Base-by-base conservation (phyloP, 2,329 filamentous ascomycete species). In the Hortaea werneckii region DNA sequence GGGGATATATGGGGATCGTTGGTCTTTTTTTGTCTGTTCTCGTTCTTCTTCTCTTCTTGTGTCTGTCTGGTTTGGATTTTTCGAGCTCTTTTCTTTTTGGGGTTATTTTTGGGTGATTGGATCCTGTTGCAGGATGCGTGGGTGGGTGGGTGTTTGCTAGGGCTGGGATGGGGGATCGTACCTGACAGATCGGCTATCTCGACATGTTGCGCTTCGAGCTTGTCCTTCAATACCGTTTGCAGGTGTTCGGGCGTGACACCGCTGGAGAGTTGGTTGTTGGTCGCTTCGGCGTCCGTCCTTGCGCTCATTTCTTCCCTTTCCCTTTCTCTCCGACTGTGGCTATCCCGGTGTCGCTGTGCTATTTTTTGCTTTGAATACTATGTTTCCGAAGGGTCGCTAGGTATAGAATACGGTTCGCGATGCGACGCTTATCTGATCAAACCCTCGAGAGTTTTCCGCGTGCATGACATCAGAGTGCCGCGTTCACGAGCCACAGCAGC, bases 121-220 rank as follows among this genome's bases (percentile, higher is more conserved):
- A 20, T 20, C 20, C 20, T 20, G 20, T 20, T 20, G 20, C 20
- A 20, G 2, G 20, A 35, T 34, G 7, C 7, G 32, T 4, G 4
- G n/a, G 32, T 35, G 32, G 9, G 2, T n/a, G n/a, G n/a, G 32
- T 35, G 32, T n/a, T n/a, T n/a, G n/a, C n/a, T 13, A 26, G 42
- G 20, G 6, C 13, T 9, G 32, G 6, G 32, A 29, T 4, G 5
- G 12, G 27, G 20, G 20, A 20, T 41, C 72, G 48, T 77, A 94
- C 89, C 90, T 53, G 88, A 95, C 74, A 94, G 80, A 69, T 96
- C 90, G 53, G 86, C 84, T 56, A 95, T 87, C 59, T 92, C 82
- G 52, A 95, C 87, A 69, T 94, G 79, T 28, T 76, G 74, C 20
- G 88, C 87, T 47, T 79, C 75, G 45, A 95, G 73, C 53, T 81